phyloP scores from a whole-genome alignment of 306 rosid species.

The Sphenostylis stenocarpa region DNA sequence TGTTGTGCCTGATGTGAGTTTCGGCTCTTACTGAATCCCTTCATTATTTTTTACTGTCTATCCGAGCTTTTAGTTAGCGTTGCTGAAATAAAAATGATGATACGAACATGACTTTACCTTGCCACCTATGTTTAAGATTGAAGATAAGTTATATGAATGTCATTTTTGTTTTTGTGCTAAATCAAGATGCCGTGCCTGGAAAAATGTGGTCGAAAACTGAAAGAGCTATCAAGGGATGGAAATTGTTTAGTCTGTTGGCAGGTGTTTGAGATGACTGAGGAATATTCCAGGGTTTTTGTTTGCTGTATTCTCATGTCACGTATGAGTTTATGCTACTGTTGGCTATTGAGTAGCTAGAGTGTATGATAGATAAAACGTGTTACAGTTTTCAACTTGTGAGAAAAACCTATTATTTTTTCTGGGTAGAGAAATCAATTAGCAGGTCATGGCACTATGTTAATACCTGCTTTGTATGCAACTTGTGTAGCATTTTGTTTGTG shows the following conservation, averaged over 20 bases:
- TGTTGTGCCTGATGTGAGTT: constrained; percentile 93
- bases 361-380: not conserved
- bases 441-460: not conserved
- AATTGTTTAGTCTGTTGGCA: not conserved
- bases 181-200: not conserved
- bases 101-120: not conserved
- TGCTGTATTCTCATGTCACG: not conserved
- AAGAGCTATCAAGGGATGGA: not conserved
- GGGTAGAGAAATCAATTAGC: not conserved
- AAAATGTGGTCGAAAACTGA: not conserved
- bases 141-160: not conserved
- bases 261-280: not conserved
- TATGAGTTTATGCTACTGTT: not conserved
- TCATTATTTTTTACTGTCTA: not conserved
- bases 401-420: not conserved
- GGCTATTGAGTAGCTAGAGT: not conserved
- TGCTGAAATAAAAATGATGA: not conserved
- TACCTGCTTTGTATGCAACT: not conserved
- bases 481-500: not conserved
- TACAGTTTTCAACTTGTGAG: not conserved
- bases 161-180: not conserved
- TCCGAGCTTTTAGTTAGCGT: not conserved
- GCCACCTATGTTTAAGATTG: not conserved
- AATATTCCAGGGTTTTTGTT: not conserved
- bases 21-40: not conserved